Base-by-base conservation (phyloP, 2,329 filamentous ascomycete genomes). In the Tetracladium maxilliforme region DNA sequence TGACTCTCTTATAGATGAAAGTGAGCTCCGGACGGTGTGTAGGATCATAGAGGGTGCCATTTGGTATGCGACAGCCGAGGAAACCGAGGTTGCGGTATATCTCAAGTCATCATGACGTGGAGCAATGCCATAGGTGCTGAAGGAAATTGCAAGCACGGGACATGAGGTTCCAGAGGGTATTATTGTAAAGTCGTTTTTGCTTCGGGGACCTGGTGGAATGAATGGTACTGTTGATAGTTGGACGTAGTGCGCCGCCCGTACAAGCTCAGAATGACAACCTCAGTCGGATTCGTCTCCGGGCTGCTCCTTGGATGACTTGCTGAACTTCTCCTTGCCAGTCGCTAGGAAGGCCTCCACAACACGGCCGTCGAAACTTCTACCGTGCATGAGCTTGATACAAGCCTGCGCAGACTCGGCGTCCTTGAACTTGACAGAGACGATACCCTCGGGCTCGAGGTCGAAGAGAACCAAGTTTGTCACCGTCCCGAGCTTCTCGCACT, bases 381-480 rank as follows among this genome's bases (percentile, higher is more conserved):
- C 84, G 38, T 83, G 59, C 76, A 92, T 86, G 22, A 72, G 46
- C 39, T 70, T 46, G 20, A 87, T 70, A 45, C 83, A 93, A 7
- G 67, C 70, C 29, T 58, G 58, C 4, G 86, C 87, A 3, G 76
- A 67, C 30, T 78, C 70, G 4, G 67, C 57, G 19, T 78, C 71
- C 28, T 62, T 58, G 54, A 93, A 98, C 39, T 78, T 74, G 33
- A 98, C 79, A 27, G 74, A 86, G 7, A 86, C 78, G 19, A 95
- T 67, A 11, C 90, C 90, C 1, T 83, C 78, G 4, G 68, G 55
- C 49, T 98, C 92, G 34, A 75, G 62, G 47, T 98, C 90, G 47
- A 79, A 98, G 10, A 98, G 58, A 4, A 90, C 74, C 20, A 95
- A 81, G 43, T 92, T 94, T 16, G 84, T 92, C 18, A 95, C 82